Evolutionary conservation across 2,329 filamentous ascomycete genomes (phyloP).

Genomic region (Fusarium algeriense): DNA sequence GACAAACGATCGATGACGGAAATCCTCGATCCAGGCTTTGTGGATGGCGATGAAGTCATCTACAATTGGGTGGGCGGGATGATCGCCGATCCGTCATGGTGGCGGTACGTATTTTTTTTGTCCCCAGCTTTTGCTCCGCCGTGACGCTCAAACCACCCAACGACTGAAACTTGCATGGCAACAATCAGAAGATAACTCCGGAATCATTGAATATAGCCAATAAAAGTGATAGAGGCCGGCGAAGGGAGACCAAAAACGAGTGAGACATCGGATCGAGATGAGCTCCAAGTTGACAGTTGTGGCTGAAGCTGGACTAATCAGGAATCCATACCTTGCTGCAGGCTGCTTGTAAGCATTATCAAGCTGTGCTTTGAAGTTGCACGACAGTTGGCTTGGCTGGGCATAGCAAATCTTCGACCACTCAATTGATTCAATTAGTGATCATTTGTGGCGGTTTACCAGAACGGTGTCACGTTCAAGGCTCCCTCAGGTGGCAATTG

Average conservation of each 20-base stretch:
- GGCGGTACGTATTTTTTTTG: slow-evolving; percentile 23
- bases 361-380: background rate
- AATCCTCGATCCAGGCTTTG: slow-evolving; percentile 38
- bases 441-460: slow-evolving; percentile 23
- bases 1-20: slow-evolving; percentile 32
- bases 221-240: background rate
- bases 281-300: background rate
- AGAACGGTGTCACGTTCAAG: slow-evolving; percentile 38
- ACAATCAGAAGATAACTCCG: slow-evolving; percentile 8
- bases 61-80: slow-evolving; percentile 19
- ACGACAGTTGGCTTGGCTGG: background rate
- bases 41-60: slow-evolving; percentile 46
- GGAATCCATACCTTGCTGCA: slow-evolving; percentile 1
- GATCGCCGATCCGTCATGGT: slow-evolving; percentile 40
- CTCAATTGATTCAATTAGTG: slow-evolving; percentile 23
- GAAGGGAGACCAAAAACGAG: background rate
- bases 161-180: background rate
- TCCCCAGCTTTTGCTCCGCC: slow-evolving; percentile 26
- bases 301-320: slow-evolving; percentile 10
- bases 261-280: slow-evolving; percentile 25
- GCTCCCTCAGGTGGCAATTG: slow-evolving; percentile 16
- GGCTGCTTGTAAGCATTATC: slow-evolving; percentile 16
- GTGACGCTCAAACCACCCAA: slow-evolving; percentile 28
- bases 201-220: background rate
- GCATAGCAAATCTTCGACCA: background rate